phyloP scores from a whole-genome alignment of 1,284 basidiomycete species.

The Boletellus deceptivus region DNA sequence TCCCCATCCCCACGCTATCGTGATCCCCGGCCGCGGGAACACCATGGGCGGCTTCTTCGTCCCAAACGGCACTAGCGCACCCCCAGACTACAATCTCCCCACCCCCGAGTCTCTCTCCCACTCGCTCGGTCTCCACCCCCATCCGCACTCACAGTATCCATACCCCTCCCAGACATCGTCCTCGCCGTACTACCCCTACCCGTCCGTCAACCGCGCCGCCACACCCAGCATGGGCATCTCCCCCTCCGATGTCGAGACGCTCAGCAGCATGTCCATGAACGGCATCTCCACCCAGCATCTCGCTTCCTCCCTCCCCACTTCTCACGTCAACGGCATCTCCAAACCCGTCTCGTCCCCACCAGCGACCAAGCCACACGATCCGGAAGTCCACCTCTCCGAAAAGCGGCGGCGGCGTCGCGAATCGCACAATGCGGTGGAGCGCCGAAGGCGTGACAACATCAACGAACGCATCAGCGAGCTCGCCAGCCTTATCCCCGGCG shows the following conservation, averaged over 20 bases:
- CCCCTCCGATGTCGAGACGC: conserved; percentile 33
- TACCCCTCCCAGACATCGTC: conserved; percentile 24
- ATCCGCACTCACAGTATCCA: conserved; percentile 19
- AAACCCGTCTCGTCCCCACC: conserved; percentile 16
- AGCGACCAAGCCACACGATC: conserved; percentile 19
- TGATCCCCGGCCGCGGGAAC: conserved; percentile 48
- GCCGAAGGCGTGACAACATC: conserved; percentile 85
- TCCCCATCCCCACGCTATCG: conserved; percentile 49
- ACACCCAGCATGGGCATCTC: conserved; percentile 32
- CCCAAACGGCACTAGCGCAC: conserved; percentile 23
- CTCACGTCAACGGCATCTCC: conserved; percentile 9
- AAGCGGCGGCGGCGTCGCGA: conserved; percentile 78
- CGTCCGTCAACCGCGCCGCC: conserved; percentile 12
- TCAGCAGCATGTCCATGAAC: conserved; percentile 18
- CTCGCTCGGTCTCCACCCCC: conserved; percentile 27
- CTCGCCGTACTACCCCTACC: conserved; percentile 26
- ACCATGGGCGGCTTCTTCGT: conserved; percentile 36
- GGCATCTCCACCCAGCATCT: conserved; percentile 22
- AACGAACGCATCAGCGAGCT: conserved; percentile 93
- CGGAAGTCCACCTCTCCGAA: conserved; percentile 56
- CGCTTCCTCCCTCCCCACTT: conserved; percentile 18
- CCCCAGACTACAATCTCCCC: conserved; percentile 32
- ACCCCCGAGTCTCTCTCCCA: conserved; percentile 35
- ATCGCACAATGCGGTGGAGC: conserved; percentile 89
- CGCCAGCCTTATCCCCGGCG: conserved; percentile 83